Conservation (phyloP, 176 grass and related monocot genomes). For the Aegilops longissima region DNA sequence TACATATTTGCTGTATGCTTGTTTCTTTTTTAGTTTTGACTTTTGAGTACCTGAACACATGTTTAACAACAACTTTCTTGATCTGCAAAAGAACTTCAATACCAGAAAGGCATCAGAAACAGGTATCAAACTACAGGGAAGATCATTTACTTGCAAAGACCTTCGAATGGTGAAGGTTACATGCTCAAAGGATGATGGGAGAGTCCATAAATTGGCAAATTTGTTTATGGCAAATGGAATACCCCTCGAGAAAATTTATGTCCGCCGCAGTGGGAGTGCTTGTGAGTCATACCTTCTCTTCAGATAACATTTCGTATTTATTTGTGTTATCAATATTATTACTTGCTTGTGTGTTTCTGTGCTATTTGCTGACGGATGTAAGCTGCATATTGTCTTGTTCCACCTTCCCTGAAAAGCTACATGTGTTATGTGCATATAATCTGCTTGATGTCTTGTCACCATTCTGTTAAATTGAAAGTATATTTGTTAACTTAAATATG, state of each 20-base stretch:
- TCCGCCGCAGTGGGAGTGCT: too few relatives aligned
- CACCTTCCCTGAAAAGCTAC: neutral
- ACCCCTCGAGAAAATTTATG: neutral
- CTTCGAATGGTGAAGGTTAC: slow-evolving; percentile 20
- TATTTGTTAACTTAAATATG: neutral
- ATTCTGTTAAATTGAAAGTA: neutral
- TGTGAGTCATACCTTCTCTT: too few relatives aligned
- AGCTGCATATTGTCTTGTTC: neutral
- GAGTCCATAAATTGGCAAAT: slow-evolving; percentile 13
- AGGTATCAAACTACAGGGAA: neutral
- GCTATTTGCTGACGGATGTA: neutral
- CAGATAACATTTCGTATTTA: too few relatives aligned
- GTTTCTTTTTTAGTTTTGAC: neutral
- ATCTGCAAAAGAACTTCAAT: neutral
- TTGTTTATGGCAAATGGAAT: slow-evolving; percentile 25
- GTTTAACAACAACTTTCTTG: neutral
- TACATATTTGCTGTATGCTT: too few relatives aligned
- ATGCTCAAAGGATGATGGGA: slow-evolving; percentile 3
- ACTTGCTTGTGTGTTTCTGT: neutral
- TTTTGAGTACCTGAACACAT: neutral
- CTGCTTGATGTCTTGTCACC: neutral
- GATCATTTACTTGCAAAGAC: slow-evolving; percentile 19
- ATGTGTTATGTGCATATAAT: neutral
- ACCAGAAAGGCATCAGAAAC: neutral
- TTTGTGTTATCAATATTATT: neutral